A percentile compares a stretch with the other conserved stretches of the same genome.
Conservation (phyloP, 306 rosid genomes). For the Cucumis hystrix region DNA sequence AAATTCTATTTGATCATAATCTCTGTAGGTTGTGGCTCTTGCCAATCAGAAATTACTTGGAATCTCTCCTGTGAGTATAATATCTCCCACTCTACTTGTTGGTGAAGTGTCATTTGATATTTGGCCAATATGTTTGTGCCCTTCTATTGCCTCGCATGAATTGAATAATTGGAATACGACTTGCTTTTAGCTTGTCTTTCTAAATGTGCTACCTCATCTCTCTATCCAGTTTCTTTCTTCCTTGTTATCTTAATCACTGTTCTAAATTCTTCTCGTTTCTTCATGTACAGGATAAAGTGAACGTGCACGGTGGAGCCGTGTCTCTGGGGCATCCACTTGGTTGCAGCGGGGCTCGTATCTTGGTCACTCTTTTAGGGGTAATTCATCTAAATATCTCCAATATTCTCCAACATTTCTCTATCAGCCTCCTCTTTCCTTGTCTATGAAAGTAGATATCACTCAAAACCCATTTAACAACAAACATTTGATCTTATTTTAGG, state of each 20-base stretch:
- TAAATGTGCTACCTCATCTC: not conserved
- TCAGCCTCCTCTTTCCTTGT: not conserved
- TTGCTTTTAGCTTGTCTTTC: not conserved
- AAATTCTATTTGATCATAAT: not conserved
- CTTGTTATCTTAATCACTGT: not conserved
- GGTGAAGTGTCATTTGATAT: not conserved
- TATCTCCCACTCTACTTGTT: not conserved
- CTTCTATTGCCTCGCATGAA: not conserved
- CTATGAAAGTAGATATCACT: not conserved
- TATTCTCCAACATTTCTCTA: not conserved
- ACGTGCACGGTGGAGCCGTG: constrained; percentile 94
- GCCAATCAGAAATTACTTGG: constrained; percentile 93
- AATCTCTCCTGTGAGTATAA: constrained; percentile 51
- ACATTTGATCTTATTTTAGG: constrained; percentile 22
- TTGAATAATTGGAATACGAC: not conserved
- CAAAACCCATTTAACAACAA: not conserved
- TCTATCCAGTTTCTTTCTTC: not conserved
- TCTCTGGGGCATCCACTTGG: constrained; percentile 99
- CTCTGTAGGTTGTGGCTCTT: constrained; percentile 82
- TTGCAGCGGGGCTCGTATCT: constrained; percentile 96
- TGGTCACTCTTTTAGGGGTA: constrained; percentile 96
- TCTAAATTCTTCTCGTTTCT: not conserved
- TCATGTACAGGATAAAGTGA: constrained; percentile 51
- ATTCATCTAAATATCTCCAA: constrained; percentile 2
- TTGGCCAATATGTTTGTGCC: not conserved